Evolutionary conservation across 768 basidiomycete species (phyloP).

Genomic region (Trametes cinnabarina): DNA sequence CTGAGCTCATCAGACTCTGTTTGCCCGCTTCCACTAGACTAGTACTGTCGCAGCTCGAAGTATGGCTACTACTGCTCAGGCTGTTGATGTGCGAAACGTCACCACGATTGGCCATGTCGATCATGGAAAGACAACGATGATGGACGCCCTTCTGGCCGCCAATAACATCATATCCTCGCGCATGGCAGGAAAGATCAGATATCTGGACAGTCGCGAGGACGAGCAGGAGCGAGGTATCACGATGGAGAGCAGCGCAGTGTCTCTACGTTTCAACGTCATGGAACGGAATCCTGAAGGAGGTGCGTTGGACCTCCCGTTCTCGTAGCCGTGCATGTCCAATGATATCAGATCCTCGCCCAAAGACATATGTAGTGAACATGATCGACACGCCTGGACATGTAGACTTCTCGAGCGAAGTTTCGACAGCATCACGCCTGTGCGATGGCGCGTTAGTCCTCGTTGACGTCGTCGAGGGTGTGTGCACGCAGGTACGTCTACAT

Average conservation of each 20-base stretch:
- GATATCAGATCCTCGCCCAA: slow-evolving; percentile 44
- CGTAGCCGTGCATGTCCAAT: slow-evolving; percentile 30
- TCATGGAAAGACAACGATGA: slow-evolving; percentile 94
- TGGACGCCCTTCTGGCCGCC: slow-evolving; percentile 92
- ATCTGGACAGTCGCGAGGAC: slow-evolving; percentile 93
- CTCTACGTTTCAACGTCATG: slow-evolving; percentile 81
- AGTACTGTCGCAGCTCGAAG: not conserved
- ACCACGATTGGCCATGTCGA: slow-evolving; percentile 90
- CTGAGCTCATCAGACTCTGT: too few relatives aligned
- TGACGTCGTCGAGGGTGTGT: slow-evolving; percentile 97
- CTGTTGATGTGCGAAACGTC: slow-evolving; percentile 63
- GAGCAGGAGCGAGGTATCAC: slow-evolving; percentile 98
- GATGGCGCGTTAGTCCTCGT: slow-evolving; percentile 95
- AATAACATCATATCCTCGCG: slow-evolving; percentile 95
- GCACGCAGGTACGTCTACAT: slow-evolving; percentile 70
- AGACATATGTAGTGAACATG: slow-evolving; percentile 86
- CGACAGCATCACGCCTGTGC: slow-evolving; percentile 87
- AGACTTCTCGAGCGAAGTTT: slow-evolving; percentile 97
- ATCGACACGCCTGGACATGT: slow-evolving; percentile 99
- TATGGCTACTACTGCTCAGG: slow-evolving; percentile 19
- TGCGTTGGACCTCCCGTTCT: slow-evolving; percentile 34
- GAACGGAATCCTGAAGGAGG: slow-evolving; percentile 55
- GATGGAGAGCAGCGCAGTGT: slow-evolving; percentile 97
- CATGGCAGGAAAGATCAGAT: slow-evolving; percentile 95
- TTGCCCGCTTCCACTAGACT: too few relatives aligned